Conservation (phyloP, 139 green algal genomes). For the Tetradesmus obliquus region DNA sequence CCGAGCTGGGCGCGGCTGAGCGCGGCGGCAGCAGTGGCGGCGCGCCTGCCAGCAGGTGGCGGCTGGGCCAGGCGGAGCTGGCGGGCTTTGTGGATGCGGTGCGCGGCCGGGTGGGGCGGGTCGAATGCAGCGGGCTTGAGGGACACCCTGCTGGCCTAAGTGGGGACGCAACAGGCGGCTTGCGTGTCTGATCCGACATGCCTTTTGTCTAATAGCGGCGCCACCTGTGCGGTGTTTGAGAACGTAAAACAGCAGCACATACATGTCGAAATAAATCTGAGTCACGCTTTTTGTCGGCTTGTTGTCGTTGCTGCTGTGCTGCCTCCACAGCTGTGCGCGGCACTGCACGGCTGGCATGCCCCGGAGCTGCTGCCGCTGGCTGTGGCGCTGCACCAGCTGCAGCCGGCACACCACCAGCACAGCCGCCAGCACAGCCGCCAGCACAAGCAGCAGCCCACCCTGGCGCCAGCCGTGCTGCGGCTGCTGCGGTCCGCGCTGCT, state of each 20-base stretch:
- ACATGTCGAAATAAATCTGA: background rate
- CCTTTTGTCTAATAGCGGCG: background rate
- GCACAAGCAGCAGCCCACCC: background rate
- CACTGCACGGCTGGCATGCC: background rate
- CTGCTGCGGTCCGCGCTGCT: slow-evolving; percentile 25
- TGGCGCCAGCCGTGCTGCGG: background rate
- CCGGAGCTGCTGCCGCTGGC: slow-evolving; percentile 38
- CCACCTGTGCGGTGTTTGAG: background rate
- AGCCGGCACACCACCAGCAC: slow-evolving; percentile 34
- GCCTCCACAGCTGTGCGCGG: background rate
- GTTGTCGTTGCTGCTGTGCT: background rate
- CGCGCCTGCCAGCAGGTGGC: background rate
- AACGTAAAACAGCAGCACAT: background rate
- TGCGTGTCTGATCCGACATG: background rate
- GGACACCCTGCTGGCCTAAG: background rate
- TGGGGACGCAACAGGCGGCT: too few relatives aligned
- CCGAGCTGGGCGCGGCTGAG: background rate
- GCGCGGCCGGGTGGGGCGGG: background rate
- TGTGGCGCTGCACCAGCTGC: background rate
- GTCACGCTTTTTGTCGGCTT: too few relatives aligned
- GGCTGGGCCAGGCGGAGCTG: background rate
- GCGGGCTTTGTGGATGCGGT: background rate
- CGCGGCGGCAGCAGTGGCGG: background rate
- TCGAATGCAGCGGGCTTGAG: background rate
- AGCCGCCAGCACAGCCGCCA: background rate